phyloP scores from a whole-genome alignment of 768 basidiomycete species.

The Daedalea quercina region DNA sequence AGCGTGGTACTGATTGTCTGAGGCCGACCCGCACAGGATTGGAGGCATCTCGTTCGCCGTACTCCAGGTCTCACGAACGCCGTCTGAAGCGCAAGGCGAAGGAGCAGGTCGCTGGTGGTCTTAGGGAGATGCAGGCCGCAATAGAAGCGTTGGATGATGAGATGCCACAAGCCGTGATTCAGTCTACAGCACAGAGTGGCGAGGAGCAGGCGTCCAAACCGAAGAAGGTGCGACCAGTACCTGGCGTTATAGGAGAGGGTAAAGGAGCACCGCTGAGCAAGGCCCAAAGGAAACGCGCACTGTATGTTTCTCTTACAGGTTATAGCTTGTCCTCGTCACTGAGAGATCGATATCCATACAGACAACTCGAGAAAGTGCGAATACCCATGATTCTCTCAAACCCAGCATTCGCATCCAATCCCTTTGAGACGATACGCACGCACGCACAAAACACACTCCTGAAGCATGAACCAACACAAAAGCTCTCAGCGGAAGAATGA shows the following conservation, averaged over 20 bases:
- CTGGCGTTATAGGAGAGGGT: slow-evolving; percentile 63
- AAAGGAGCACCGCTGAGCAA: slow-evolving; percentile 50
- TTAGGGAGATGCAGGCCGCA: slow-evolving; percentile 36
- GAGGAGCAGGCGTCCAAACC: slow-evolving; percentile 13
- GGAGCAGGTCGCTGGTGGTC: slow-evolving; percentile 28
- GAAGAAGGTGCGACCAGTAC: slow-evolving; percentile 24
- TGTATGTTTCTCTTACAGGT: slow-evolving; percentile 47
- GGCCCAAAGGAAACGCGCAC: slow-evolving; percentile 55
- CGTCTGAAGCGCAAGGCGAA: slow-evolving; percentile 65
- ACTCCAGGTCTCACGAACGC: slow-evolving; percentile 68
- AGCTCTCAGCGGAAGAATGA: neutral
- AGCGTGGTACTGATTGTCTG: neutral
- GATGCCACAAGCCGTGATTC: slow-evolving; percentile 14
- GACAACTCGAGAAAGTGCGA: slow-evolving; percentile 59
- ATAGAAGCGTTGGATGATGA: slow-evolving; percentile 45
- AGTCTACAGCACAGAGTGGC: slow-evolving; percentile 5
- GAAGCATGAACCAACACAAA: slow-evolving; percentile 30
- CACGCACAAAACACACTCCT: slow-evolving; percentile 76
- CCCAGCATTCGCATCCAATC: slow-evolving; percentile 57
- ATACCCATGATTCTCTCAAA: slow-evolving; percentile 66
- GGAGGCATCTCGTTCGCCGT: slow-evolving; percentile 41
- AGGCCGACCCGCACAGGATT: slow-evolving; percentile 31
- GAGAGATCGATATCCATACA: slow-evolving; percentile 20
- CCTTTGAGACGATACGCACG: slow-evolving; percentile 72
- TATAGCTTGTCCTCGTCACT: slow-evolving; percentile 4